These are phyloP conservation scores for Epichloe brachyelytri DNA, from an alignment of 2,329 filamentous ascomycete species.

Conservation along the genomic window DNA sequence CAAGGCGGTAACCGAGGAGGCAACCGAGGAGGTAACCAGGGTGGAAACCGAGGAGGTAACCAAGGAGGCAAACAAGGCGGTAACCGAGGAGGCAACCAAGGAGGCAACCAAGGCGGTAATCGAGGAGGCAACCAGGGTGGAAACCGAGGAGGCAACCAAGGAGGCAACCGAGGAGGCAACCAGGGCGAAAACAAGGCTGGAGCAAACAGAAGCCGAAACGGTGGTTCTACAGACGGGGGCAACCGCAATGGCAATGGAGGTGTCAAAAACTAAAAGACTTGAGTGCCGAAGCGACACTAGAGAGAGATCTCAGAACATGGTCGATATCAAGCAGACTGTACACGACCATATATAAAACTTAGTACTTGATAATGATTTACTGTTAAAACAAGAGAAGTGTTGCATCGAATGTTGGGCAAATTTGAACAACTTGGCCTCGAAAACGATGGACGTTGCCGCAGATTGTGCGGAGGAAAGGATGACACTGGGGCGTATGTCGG, in stretches of 20 bases:
- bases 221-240: conserved; percentile 3
- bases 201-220: neutral
- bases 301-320: neutral
- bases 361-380: too few relatives aligned
- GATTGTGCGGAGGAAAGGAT: too few relatives aligned
- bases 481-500: too few relatives aligned
- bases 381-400: too few relatives aligned
- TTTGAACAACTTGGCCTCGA: too few relatives aligned
- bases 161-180: too few relatives aligned
- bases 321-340: neutral
- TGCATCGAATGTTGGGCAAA: too few relatives aligned
- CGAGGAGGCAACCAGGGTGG: neutral
- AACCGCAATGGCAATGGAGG: neutral
- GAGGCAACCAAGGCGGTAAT: neutral
- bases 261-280: neutral
- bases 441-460: too few relatives aligned
- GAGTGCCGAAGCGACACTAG: too few relatives aligned
- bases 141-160: neutral
- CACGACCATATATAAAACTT: neutral
- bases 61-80: neutral
- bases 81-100: neutral
- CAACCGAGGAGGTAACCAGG: rapidly evolving
- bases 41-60: rapidly evolving
- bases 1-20: neutral
- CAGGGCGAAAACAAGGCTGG: neutral